Evolutionary conservation across 441 rosid genomes (phyloP).

Genomic region (Gossypium aridum): DNA sequence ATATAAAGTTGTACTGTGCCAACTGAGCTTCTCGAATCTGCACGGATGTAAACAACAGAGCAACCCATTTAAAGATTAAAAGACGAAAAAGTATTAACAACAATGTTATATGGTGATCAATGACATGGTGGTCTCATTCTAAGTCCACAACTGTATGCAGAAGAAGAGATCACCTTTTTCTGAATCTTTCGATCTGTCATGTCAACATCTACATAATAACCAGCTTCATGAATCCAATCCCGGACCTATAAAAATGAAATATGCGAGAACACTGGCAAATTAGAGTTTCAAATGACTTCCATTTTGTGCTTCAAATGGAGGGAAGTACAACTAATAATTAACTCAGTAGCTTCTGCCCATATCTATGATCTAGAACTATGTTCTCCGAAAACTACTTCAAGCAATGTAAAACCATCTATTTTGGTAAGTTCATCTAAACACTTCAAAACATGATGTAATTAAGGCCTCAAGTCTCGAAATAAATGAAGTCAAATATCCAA

Average conservation of each 20-base stretch:
- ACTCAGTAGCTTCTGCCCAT: background rate
- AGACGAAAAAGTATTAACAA: background rate
- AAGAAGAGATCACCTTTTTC: slow-evolving; percentile 58
- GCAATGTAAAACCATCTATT: background rate
- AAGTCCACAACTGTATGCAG: background rate
- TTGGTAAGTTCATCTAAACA: background rate
- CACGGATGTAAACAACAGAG: background rate
- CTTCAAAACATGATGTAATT: background rate
- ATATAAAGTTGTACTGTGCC: slow-evolving; percentile 76
- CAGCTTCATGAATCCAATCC: slow-evolving; percentile 61
- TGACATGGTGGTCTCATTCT: background rate
- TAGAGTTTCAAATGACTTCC: background rate
- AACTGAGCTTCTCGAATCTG: slow-evolving; percentile 97
- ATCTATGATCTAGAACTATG: background rate
- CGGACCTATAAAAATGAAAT: slow-evolving; percentile 41
- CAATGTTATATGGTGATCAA: background rate
- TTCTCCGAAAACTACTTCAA: background rate
- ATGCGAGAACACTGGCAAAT: background rate
- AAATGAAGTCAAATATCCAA: background rate
- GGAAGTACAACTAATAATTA: background rate
- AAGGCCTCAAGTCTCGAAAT: background rate
- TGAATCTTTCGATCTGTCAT: slow-evolving; percentile 79
- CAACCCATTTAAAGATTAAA: background rate
- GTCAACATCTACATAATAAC: slow-evolving; percentile 79
- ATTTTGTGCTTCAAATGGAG: background rate